phyloP scores from a whole-genome alignment of 2,329 filamentous ascomycete genomes.

The Pseudopithomyces maydicus region DNA sequence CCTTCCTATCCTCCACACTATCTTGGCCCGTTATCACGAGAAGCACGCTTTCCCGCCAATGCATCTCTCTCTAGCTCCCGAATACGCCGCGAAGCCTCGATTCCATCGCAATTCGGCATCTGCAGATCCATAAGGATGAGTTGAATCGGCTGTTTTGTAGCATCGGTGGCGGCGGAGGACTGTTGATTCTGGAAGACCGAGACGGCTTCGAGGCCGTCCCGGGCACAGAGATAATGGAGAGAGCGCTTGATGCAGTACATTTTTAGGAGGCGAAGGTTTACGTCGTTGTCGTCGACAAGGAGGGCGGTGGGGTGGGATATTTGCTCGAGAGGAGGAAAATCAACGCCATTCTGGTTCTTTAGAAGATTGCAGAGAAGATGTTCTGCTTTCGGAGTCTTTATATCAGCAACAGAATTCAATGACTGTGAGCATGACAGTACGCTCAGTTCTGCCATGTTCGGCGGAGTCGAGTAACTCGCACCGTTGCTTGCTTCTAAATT shows the following conservation, averaged over 20 bases:
- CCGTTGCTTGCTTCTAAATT: neutral
- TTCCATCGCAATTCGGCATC: slow-evolving; percentile 48
- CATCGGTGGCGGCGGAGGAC: neutral
- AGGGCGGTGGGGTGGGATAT: slow-evolving; percentile 34
- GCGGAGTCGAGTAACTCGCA: neutral
- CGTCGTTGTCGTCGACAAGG: slow-evolving; percentile 53
- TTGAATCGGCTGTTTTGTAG: slow-evolving; percentile 29
- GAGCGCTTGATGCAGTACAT: slow-evolving; percentile 54
- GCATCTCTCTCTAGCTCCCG: slow-evolving; percentile 36
- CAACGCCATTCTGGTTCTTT: neutral
- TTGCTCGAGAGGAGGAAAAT: neutral
- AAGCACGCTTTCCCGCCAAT: slow-evolving; percentile 27
- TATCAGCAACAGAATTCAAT: neutral
- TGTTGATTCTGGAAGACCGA: slow-evolving; percentile 29
- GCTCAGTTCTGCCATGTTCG: neutral
- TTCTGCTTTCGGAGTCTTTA: neutral
- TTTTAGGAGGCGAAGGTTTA: slow-evolving; percentile 53
- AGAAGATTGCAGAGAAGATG: neutral
- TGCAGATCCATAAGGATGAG: slow-evolving; percentile 50
- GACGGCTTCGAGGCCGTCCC: slow-evolving; percentile 50
- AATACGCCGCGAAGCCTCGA: slow-evolving; percentile 42
- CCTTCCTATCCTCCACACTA: slow-evolving; percentile 25
- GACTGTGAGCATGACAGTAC: neutral
- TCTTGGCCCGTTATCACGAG: slow-evolving; percentile 45
- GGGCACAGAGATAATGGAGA: slow-evolving; percentile 43